Evolutionary conservation across 179 eudicot species (phyloP).

Genomic region (Heliamphora pulchella): DNA sequence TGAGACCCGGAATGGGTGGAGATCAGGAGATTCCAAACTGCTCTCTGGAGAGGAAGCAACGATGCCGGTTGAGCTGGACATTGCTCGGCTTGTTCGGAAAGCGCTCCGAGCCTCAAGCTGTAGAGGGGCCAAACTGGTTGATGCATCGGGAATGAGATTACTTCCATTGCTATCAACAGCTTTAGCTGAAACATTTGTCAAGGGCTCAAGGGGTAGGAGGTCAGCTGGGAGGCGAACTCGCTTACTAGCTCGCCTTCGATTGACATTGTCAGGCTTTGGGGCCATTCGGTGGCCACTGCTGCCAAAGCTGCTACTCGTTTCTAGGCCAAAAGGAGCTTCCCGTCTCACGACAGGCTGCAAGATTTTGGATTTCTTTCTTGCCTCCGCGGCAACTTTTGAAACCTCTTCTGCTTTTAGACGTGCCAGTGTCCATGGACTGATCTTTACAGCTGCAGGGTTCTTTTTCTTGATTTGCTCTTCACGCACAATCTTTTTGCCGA

Average conservation of each 20-base stretch:
- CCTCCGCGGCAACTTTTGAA: constrained; percentile 89
- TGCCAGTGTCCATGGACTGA: constrained; percentile 94
- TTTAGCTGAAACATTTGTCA: constrained; percentile 24
- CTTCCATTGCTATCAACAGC: constrained; percentile 19
- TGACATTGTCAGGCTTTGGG: constrained; percentile 39
- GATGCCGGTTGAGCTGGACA: constrained; percentile 37
- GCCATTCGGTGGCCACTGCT: constrained; percentile 47
- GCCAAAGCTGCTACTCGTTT: constrained; percentile 53
- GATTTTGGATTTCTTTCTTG: constrained; percentile 87
- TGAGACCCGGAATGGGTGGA: constrained; percentile 58
- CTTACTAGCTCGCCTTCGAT: constrained; percentile 54
- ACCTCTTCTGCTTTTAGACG: constrained; percentile 89
- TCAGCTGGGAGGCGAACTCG: constrained; percentile 51
- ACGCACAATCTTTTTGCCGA: constrained; percentile 46
- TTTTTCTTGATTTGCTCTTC: constrained; percentile 77
- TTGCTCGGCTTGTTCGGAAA: constrained; percentile 46
- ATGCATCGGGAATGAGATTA: constrained; percentile 19
- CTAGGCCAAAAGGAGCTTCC: constrained; percentile 32
- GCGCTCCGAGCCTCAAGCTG: constrained; percentile 69
- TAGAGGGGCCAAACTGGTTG: constrained; percentile 56
- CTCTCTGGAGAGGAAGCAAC: constrained; percentile 88
- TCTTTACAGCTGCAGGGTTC: constrained; percentile 70
- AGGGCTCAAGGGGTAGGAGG: constrained; percentile 35
- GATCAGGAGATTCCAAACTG: constrained; percentile 86
- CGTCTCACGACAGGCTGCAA: constrained; percentile 58